Evolutionary conservation across 2,329 filamentous ascomycete genomes (phyloP), one percentile per base, ranked within the genome.

Genomic region (Zymoseptoria brevis): DNA sequence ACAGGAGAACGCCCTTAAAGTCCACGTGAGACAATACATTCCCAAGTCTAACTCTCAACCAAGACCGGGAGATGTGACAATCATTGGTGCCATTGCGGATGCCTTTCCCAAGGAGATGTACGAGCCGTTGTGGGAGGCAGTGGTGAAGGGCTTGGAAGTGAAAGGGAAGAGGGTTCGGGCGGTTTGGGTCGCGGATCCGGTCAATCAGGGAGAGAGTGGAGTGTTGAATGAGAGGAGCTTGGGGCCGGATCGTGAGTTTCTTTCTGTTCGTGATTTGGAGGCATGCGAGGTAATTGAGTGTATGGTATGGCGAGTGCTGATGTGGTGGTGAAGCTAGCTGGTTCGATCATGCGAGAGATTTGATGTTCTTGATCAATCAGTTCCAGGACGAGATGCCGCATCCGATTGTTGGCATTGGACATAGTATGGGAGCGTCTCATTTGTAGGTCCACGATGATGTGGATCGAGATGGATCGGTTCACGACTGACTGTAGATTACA

Each of bases 171-270:
- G 81, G 1, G 89, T 96, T 67, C 83, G 90, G 58, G 79, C 83
- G 61, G 91, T 96, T 66, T 96, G 89, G 89, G 93, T 96, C 67
- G 86, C 89, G 61, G 92, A 96, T 75, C 83, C 88, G n/a, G 86
- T 88, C 24, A 87, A 90, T 71, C 88, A 96, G 76, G 91, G 91
- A 30, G 79, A 84, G 67, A 94, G 89, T 72, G 84, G 87, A 45
- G 77, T 88, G 11, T 70, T 94, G 50, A 96, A 96, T 72, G 87
- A 91, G 73, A 72, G 79, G 50, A 77, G 80, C 8, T 76, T 96
- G 1, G 93, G 91, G 55, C 88, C 95, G 72, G 91, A 96, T 73
- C 90, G 88, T 90, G 77, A 66, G 85, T 22, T 22, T 22, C 21
- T 74, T 21, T 19, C 7, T n/a, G 13, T 50, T 51, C 9, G 4